Evolutionary conservation across 2,329 filamentous ascomycete species (phyloP), one percentile per base, ranked within the genome.

Genomic region (Diaporthe humulicola): DNA sequence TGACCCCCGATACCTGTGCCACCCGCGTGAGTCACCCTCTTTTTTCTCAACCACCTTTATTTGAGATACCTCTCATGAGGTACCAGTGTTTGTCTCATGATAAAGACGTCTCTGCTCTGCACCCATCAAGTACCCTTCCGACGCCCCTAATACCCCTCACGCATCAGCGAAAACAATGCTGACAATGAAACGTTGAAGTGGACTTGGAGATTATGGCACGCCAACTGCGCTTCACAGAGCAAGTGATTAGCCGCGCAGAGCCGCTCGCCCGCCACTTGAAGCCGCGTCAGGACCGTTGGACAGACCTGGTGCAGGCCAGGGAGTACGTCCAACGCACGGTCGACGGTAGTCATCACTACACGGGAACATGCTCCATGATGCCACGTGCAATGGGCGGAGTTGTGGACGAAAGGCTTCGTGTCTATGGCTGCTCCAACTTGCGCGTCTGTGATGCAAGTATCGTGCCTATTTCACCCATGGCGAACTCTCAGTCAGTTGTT

Each of bases 371-470:
- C 6, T 48, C 70, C 0, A 71, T 71, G 70, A 40, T 71, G 70
- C 56, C 56, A 9, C 56, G 70, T 28, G 56, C 42, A 4, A 2
- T 64, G 42, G 70, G 54, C 10, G 70, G 70, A 15, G 70, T 72
- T 1, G 70, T 72, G 28, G 57, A 72, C 28, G 25, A 52, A 6
- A 64, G 57, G 36, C 10, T 72, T 57, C 56, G 56, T 28, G 70
- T 71, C 36, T 12, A 71, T 28, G 70, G 54, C 4, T 61, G 56
- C 54, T 36, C 70, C 17, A 71, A 71, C 22, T 25, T 61, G 28
- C 70, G 70, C 25, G 45, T 72, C 6, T 72, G 70, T n/a, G 70
- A 72, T 42, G 70, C 70, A 2, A 72, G 70, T 45, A 28, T 72
- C 4, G n/a, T 72, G 15, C 70, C 70, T 19, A 42, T 72, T 40